Conservation (phyloP, 192 early-diverging fungal species). For the Entomortierella parvispora region DNA sequence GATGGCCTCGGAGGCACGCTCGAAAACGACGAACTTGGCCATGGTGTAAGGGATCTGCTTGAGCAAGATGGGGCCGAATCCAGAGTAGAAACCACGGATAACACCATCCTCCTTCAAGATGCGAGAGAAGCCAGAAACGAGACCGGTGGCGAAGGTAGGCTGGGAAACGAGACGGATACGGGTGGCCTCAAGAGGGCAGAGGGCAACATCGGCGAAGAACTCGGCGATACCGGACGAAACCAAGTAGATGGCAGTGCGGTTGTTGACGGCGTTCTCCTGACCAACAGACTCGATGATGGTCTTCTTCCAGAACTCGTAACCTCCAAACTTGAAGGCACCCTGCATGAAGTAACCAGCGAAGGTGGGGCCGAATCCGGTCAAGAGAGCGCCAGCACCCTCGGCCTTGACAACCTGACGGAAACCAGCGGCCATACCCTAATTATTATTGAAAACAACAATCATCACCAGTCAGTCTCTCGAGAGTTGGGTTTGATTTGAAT, state of each 20-base stretch:
- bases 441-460: neutral
- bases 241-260: conserved; percentile 78
- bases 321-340: conserved; percentile 79
- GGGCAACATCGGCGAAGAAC: conserved; percentile 83
- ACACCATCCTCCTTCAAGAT: conserved; percentile 79
- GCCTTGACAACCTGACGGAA: conserved; percentile 67
- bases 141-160: conserved; percentile 75
- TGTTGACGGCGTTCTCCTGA: conserved; percentile 65
- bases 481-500: neutral
- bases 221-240: conserved; percentile 76
- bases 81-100: conserved; percentile 81
- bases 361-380: conserved; percentile 78
- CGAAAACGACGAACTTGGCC: conserved; percentile 85
- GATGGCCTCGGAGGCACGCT: conserved; percentile 65
- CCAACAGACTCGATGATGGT: conserved; percentile 66
- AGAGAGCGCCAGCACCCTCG: conserved; percentile 73
- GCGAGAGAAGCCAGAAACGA: conserved; percentile 69
- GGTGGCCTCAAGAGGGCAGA: conserved; percentile 83
- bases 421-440: conserved; percentile 64
- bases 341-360: conserved; percentile 80
- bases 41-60: conserved; percentile 88
- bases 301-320: conserved; percentile 79
- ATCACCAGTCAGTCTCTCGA: neutral
- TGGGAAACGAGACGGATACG: conserved; percentile 83
- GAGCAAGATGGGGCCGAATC: conserved; percentile 84